A percentile compares a stretch with the other conserved stretches of the same genome.
Conservation (phyloP, 805 yeast genomes). For the Kodamaea sagamina region DNA sequence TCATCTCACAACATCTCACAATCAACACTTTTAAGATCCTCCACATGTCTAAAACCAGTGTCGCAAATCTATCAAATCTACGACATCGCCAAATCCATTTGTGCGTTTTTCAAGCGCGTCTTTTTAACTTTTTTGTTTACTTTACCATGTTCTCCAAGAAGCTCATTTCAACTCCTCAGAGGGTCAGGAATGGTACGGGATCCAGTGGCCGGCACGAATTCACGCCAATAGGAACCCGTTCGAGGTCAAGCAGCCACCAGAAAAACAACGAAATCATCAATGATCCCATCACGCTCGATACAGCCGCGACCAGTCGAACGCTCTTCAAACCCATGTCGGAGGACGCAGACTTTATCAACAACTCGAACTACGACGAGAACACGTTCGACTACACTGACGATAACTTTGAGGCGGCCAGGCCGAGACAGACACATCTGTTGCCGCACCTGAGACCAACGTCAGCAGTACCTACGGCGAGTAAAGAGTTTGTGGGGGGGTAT, state of each 20-base stretch:
- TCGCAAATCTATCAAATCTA: not conserved
- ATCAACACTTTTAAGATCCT: too few species aligned
- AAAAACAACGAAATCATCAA: not conserved
- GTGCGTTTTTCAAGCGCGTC: conserved; percentile 2
- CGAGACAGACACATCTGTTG: conserved; percentile 6
- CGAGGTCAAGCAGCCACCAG: conserved; percentile 9
- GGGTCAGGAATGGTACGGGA: conserved; percentile 6
- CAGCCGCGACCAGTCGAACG: conserved; percentile 10
- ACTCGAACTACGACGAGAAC: conserved; percentile 13
- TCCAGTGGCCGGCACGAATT: conserved; percentile 20
- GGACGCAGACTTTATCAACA: conserved; percentile 10
- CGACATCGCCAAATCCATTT: conserved; percentile 2
- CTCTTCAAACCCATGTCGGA: conserved; percentile 15
- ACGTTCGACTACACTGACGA: conserved; percentile 13
- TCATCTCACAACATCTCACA: too few species aligned
- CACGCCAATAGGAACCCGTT: conserved; percentile 28
- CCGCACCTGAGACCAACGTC: conserved; percentile 1
- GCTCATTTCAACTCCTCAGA: conserved; percentile 22
- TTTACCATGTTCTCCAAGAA: conserved; percentile 13
- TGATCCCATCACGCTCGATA: not conserved
- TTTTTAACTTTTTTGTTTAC: not conserved
- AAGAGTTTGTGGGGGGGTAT: conserved; percentile 11
- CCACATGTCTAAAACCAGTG: not conserved
- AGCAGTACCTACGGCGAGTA: conserved; percentile 1
- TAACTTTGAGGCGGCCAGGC: conserved; percentile 8